Conservation (phyloP, 345 rosid genomes). For the Noccaea bulbosa region DNA sequence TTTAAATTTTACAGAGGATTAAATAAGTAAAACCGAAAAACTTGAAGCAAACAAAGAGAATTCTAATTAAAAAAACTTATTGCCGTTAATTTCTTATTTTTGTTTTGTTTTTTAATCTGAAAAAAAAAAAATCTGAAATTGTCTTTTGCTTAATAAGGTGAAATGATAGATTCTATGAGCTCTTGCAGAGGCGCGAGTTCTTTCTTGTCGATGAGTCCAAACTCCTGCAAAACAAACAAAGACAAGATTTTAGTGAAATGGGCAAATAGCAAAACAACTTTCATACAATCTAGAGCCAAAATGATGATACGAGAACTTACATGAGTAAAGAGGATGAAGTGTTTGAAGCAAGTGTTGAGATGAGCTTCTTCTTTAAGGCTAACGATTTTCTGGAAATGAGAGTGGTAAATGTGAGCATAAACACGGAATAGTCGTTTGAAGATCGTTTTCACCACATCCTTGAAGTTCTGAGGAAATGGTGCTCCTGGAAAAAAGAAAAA, state of each 20-base stretch:
- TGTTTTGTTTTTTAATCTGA: slow-evolving; percentile 2
- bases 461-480: slow-evolving; percentile 97
- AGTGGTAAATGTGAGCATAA: slow-evolving; percentile 93
- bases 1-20: slow-evolving; percentile 27
- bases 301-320: slow-evolving; percentile 53
- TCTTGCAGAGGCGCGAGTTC: slow-evolving; percentile 98
- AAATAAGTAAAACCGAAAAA: background rate
- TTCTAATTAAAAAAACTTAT: slow-evolving; percentile 19
- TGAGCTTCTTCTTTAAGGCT: slow-evolving; percentile 99
- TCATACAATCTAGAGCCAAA: background rate
- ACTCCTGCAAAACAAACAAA: slow-evolving; percentile 61
- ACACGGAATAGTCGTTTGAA: slow-evolving; percentile 95
- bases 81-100: slow-evolving; percentile 31
- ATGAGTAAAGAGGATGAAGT: slow-evolving; percentile 88
- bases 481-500: slow-evolving; percentile 53
- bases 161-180: slow-evolving; percentile 83
- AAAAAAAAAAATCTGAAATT: slow-evolving; percentile 27
- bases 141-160: slow-evolving; percentile 61
- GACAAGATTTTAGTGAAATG: background rate
- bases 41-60: slow-evolving; percentile 20
- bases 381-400: slow-evolving; percentile 98
- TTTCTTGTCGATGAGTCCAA: slow-evolving; percentile 92
- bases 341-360: slow-evolving; percentile 99
- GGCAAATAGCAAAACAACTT: background rate
- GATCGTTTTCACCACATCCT: slow-evolving; percentile 95